phyloP scores from a whole-genome alignment of 2,329 filamentous ascomycete species.

The Metarhizium rileyi region DNA sequence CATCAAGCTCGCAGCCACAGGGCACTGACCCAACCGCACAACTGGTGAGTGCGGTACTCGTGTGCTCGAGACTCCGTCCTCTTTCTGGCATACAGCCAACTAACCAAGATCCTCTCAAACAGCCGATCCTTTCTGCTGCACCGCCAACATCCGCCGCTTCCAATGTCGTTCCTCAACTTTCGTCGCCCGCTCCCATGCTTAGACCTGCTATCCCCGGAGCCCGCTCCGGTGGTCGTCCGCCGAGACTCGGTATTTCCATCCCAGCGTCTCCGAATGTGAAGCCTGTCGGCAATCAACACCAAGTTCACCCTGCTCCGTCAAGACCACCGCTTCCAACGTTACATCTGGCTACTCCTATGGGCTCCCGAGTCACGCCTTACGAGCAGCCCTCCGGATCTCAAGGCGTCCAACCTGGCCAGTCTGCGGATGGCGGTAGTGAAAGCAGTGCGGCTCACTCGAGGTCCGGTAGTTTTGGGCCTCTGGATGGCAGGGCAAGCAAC shows the following conservation, averaged over 20 bases:
- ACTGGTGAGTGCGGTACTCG: conserved; percentile 10
- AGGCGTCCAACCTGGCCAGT: conserved; percentile 47
- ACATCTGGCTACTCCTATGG: conserved; percentile 81
- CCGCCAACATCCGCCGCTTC: conserved; percentile 22
- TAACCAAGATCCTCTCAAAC: conserved; percentile 7
- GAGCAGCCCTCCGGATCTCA: conserved; percentile 47
- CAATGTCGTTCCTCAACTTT: conserved; percentile 48
- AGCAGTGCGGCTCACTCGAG: conserved; percentile 70
- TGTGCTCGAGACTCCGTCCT: background rate
- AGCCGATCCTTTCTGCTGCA: conserved; percentile 12
- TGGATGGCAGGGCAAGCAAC: conserved; percentile 68
- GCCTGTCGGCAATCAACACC: conserved; percentile 50
- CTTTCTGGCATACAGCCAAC: background rate
- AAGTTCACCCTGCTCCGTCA: conserved; percentile 21
- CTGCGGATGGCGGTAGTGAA: conserved; percentile 70
- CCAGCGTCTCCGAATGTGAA: conserved; percentile 77
- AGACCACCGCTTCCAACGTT: conserved; percentile 62
- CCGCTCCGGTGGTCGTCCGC: conserved; percentile 55
- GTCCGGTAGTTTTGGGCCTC: conserved; percentile 71
- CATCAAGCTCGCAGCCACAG: conserved; percentile 14
- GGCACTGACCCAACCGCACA: conserved; percentile 10
- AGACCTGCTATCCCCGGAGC: conserved; percentile 71
- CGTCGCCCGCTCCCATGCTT: conserved; percentile 69
- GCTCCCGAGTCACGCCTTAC: conserved; percentile 63
- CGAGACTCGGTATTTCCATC: conserved; percentile 80